Evolutionary conservation across 2,329 filamentous ascomycete genomes (phyloP), one percentile per base, ranked within the genome.

Genomic region (Apiospora hydei): DNA sequence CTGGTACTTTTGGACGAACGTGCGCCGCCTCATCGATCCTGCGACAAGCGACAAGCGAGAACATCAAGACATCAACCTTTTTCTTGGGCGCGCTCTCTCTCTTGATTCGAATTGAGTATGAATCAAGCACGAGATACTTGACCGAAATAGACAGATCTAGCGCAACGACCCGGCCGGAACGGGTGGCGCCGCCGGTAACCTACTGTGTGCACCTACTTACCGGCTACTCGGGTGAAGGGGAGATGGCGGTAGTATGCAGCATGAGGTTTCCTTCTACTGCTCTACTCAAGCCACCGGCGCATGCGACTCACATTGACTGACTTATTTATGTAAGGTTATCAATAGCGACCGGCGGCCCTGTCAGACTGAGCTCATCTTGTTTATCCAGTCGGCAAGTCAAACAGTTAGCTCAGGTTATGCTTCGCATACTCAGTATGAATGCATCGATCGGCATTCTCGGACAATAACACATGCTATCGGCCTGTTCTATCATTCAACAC

Each of bases 151-250:
- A 64, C 57, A 41, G 30, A 41, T 41, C 57, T 38, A 64, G 34
- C 57, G 34, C 34, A 41, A 24, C 57, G 34, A 64, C 34, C 57
- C 57, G 34, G 57, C 34, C 57, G 34, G 57, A 41, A 64, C 57
- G 57, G 57, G 57, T 64, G 57, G 57, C 34, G 57, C 34, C 57
- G 57, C 57, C 57, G 18, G 57, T 64, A 41, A 41, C 34, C 57
- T 64, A n/a, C 21, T 64, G 34, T 64, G 34, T n/a, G 16, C 57
- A 38, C 4, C 21, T 41, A 38, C 57, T 61, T 64, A n/a, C 34
- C 34, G 10, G 13, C 18, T 16, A 61, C 34, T 61, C 53, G 53
- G 57, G 38, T 41, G 34, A 41, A 64, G n/a, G 57, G 34, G 21
- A 38, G 30, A 51, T 13, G n/a, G 49, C 13, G 49, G 10, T 51